Evolutionary conservation across 2,329 filamentous ascomycete genomes (phyloP).

Genomic region (Colletotrichum incanum): DNA sequence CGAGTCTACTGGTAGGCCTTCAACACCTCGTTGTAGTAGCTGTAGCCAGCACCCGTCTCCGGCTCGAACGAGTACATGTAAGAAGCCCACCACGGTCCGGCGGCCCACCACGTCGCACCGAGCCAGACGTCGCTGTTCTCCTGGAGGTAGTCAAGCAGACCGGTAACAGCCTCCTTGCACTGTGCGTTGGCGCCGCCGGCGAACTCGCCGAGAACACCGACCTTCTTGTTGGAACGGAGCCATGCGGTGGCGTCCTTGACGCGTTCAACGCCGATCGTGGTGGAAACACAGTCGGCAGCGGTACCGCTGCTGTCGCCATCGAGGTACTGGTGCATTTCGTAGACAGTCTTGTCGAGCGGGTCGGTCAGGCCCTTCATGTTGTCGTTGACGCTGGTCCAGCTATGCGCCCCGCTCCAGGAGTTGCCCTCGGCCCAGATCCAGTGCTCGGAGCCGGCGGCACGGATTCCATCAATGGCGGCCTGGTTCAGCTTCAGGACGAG

Average conservation of each 20-base stretch:
- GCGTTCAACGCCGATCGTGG: conserved; percentile 60
- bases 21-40: conserved; percentile 41
- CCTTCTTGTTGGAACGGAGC: conserved; percentile 65
- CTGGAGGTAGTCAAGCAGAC: conserved; percentile 63
- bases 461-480: conserved; percentile 71
- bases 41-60: conserved; percentile 54
- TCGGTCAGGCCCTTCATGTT: conserved; percentile 59
- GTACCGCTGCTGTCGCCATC: conserved; percentile 65
- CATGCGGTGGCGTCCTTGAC: conserved; percentile 61
- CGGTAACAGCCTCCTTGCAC: conserved; percentile 63
- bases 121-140: conserved; percentile 67
- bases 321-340: conserved; percentile 69
- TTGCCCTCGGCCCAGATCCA: conserved; percentile 67
- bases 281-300: conserved; percentile 57
- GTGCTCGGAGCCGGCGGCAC: conserved; percentile 65
- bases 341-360: conserved; percentile 59
- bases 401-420: conserved; percentile 61
- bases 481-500: conserved; percentile 71
- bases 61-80: conserved; percentile 59
- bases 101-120: conserved; percentile 63
- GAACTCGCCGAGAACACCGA: conserved; percentile 65
- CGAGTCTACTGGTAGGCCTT: conserved; percentile 37
- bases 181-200: conserved; percentile 63
- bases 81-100: conserved; percentile 67
- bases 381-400: conserved; percentile 52